Conservation (phyloP, 2,329 filamentous ascomycete genomes). For the Metarhizium guizhouense region DNA sequence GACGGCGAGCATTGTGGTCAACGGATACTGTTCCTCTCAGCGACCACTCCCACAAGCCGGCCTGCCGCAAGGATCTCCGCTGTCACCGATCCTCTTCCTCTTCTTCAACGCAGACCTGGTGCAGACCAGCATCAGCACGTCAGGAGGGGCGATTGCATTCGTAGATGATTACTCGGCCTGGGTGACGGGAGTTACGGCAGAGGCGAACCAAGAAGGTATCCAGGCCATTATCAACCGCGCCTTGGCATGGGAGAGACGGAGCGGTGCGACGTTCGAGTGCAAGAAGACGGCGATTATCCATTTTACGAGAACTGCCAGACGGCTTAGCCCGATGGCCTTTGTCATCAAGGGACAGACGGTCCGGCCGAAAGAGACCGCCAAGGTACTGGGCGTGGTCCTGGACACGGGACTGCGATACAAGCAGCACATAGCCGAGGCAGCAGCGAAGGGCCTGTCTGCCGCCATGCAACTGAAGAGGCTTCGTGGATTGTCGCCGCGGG, state of each 20-base stretch:
- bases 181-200: slow-evolving; percentile 6
- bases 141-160: slow-evolving; percentile 6
- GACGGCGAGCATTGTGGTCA: background rate
- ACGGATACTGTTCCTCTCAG: background rate
- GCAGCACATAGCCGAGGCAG: too few species aligned
- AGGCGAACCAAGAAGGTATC: slow-evolving; percentile 12
- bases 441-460: too few species aligned
- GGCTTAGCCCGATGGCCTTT: too few species aligned
- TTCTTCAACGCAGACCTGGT: slow-evolving; percentile 13
- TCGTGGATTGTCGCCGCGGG: too few species aligned
- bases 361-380: too few species aligned
- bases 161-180: slow-evolving; percentile 10
- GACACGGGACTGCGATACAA: too few species aligned
- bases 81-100: slow-evolving; percentile 27
- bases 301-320: too few species aligned
- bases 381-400: too few species aligned
- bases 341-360: too few species aligned
- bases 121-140: background rate
- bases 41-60: slow-evolving; percentile 11
- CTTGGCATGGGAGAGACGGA: slow-evolving; percentile 13
- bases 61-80: slow-evolving; percentile 21
- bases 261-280: too few species aligned
- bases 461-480: too few species aligned
- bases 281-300: too few species aligned
- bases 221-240: slow-evolving; percentile 13